Percentiles rank a stretch among this genome's conserved stretches.
These are phyloP conservation scores for Botryotinia convoluta DNA, from an alignment of 2,329 filamentous ascomycete genomes.

Conservation along the genomic window DNA sequence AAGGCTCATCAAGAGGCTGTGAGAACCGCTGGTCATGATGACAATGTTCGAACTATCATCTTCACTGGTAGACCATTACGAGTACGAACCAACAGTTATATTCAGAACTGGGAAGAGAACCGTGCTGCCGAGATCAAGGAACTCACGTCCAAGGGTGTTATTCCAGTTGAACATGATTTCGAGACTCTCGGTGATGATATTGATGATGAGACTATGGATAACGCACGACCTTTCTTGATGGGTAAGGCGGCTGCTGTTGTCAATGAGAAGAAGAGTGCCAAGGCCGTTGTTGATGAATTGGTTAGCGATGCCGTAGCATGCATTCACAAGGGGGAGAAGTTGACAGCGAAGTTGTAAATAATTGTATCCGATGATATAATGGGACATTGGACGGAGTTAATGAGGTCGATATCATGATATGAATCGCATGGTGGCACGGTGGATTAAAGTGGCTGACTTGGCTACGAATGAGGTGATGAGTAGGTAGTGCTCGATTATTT, in stretches of 20 bases:
- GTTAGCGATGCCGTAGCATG: conserved; percentile 74
- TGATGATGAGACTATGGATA: conserved; percentile 81
- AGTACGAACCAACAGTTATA: conserved; percentile 91
- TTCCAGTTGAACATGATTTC: conserved; percentile 92
- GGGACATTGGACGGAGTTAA: neutral
- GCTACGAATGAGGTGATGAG: neutral
- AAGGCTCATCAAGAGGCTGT: conserved; percentile 95
- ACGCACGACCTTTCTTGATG: conserved; percentile 90
- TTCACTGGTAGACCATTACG: conserved; percentile 95
- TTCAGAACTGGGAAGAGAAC: conserved; percentile 90
- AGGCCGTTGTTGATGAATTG: conserved; percentile 92
- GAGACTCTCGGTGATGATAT: conserved; percentile 73
- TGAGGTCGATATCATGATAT: neutral
- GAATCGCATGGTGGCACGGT: neutral
- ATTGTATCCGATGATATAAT: neutral
- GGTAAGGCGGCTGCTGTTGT: conserved; percentile 93
- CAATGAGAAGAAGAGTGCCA: conserved; percentile 87
- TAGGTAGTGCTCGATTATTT: neutral
- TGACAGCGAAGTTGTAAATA: conserved; percentile 65
- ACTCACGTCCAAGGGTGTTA: conserved; percentile 81
- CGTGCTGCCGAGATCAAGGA: conserved; percentile 87
- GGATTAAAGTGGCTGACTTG: neutral
- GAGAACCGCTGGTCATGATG: conserved; percentile 84
- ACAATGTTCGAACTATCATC: conserved; percentile 96
- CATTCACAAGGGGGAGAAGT: conserved; percentile 65